Base-by-base conservation (phyloP, 164 flowering plant genomes). In the Berberis thunbergii region DNA sequence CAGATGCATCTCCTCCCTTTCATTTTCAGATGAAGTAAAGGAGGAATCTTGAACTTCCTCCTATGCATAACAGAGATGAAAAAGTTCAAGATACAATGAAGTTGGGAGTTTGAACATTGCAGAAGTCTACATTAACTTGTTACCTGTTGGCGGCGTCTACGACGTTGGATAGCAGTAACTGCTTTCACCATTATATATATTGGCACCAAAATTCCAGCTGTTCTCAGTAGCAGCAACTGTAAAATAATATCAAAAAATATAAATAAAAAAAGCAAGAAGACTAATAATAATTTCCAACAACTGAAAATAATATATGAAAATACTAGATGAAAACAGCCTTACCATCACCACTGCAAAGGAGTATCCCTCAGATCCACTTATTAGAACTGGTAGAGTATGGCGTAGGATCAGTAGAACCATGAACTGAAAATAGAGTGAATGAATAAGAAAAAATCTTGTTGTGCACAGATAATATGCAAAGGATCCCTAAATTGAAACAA, bases 171-270 rank as follows among this genome's bases (percentile, higher is more conserved):
- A 46, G 83, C 75, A 42, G 75, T 69, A n/a, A 83, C 75, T 43
- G 80, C 90, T 72, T 74, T 79, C 59, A 81, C 64, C 60, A 84
- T 77, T 40, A 86, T 69, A 72, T 81, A 94, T 38, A 94, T 70
- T 10, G 96, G 96, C 42, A 91, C 60, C 64, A 89, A 62, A 69
- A 94, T 77, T 57, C 95, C 97, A 61, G 72, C 74, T 40, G 79
- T 76, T 67, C 95, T 73, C 38, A 91, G 64, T 38, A 80, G 56
- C 49, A 84, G 60, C 63, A 86, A 50, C 97, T 94, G 81, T 8
- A 41, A 13, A 40, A 6, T 8, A 13, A 64, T 45, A 7, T 45
- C 3, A 42, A 12, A 3, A 49, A 46, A 7, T 5, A 48, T 1
- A 38, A 13, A 42, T 48, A 49, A 59, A 3, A 50, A 10, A 6